Percentiles rank a stretch among this genome's conserved stretches.
These are phyloP conservation scores for Fraxinus velutina DNA, from an alignment of 305 asterid genomes.

Conservation along the genomic window DNA sequence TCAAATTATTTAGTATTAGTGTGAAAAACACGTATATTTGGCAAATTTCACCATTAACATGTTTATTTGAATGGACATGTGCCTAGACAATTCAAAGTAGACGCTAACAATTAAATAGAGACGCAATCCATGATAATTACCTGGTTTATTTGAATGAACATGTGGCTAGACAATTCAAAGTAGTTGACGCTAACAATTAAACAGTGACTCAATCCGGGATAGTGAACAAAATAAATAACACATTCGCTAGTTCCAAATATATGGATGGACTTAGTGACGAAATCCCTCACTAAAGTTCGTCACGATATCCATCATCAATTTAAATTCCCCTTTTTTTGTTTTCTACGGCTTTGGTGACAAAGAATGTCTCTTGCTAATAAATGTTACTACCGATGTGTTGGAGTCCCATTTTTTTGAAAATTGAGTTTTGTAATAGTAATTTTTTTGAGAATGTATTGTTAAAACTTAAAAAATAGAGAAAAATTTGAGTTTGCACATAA, in stretches of 20 bases:
- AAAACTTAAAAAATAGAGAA: too few relatives aligned
- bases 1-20: background rate
- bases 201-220: background rate
- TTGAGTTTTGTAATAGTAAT: too few relatives aligned
- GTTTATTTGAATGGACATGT: too few relatives aligned
- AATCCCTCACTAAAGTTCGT: background rate
- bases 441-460: too few relatives aligned
- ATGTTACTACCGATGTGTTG: background rate
- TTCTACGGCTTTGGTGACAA: background rate
- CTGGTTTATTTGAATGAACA: too few relatives aligned
- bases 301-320: background rate
- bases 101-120: background rate
- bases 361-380: background rate
- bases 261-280: background rate
- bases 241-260: background rate
- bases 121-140: too few relatives aligned
- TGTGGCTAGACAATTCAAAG: background rate
- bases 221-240: background rate
- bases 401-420: too few relatives aligned
- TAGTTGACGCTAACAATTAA: background rate
- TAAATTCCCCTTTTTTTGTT: background rate
- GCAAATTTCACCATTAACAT: too few relatives aligned
- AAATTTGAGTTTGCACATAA: too few relatives aligned
- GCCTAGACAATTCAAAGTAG: background rate
- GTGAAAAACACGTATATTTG: background rate